Evolutionary conservation across 1,284 basidiomycete species (phyloP), one percentile per base, ranked within the genome.

Genomic region (Malassezia psittaci): DNA sequence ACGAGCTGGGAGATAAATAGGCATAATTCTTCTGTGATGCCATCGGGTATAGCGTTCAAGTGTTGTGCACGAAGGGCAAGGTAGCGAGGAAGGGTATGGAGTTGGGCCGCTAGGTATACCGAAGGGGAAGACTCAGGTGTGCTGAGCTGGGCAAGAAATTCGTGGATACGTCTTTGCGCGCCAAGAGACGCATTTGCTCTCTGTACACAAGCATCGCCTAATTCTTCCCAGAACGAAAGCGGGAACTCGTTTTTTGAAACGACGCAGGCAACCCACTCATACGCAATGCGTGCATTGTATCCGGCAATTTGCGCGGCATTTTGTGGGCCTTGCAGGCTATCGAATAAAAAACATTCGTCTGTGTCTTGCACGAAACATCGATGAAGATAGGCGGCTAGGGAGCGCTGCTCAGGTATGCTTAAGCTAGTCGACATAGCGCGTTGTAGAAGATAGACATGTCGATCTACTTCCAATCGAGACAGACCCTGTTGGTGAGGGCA

Each of bases 201-300:
- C 13, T 15, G 12, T 16, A 41, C 41, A 15, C 50, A 36, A 9
- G 40, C 39, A 3, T 38, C 47, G 46, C 48, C 53, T 12, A 54
- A 40, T 47, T 48, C 34, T 35, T 54, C 52, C 47, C 47, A 55
- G 43, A 45, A 45, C 5, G 15, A 13, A 32, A 15, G 41, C 10
- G 41, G 16, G 6, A 33, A 34, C 16, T 15, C 11, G 12, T 9
- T 3, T 6, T 45, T 15, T 9, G 12, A 9, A 18, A 39, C 33
- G 19, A 48, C 15, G 42, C 52, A 54, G 8, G 42, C 15, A 8
- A 39, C 21, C 40, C 47, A 43, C 39, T 43, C 40, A 37, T 41
- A 41, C 33, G 52, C 52, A 13, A 44, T 15, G 21, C 39, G 18
- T 32, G 41, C 24, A 24, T 49, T 41, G 34, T 37, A 42, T 32